Conservation (phyloP, 2,329 filamentous ascomycete genomes). For the Teratosphaeria destructans region DNA sequence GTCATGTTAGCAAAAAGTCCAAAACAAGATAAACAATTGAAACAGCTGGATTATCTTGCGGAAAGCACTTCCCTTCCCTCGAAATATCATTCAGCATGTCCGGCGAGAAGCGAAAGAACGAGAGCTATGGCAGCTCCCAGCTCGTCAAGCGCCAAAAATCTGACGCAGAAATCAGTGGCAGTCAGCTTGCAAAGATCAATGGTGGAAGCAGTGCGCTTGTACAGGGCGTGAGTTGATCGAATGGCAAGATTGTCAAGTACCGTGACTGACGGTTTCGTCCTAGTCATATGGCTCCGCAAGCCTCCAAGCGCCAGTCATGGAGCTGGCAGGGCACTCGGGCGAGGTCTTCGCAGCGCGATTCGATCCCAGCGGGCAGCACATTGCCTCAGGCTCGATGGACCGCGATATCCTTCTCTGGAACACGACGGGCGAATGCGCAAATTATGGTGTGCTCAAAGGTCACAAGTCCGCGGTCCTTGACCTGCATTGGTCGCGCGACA, state of each 20-base stretch:
- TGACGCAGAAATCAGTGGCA: constrained; percentile 44
- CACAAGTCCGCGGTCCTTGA: constrained; percentile 88
- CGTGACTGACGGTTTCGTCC: constrained; percentile 5
- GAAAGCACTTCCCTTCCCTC: not conserved
- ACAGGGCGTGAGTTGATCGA: constrained; percentile 49
- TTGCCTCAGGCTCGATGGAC: constrained; percentile 94
- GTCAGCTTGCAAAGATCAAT: constrained; percentile 48
- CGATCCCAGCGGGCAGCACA: constrained; percentile 74
- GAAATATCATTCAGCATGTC: constrained; percentile 53
- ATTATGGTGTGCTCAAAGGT: constrained; percentile 79
- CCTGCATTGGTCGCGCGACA: constrained; percentile 93
- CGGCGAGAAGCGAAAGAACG: constrained; percentile 82
- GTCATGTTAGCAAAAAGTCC: not conserved
- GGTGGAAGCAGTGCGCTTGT: constrained; percentile 48
- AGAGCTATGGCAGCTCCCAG: constrained; percentile 68
- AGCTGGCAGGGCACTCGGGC: constrained; percentile 64
- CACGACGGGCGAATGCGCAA: constrained; percentile 85
- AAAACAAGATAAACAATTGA: not conserved
- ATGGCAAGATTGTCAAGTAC: constrained; percentile 22
- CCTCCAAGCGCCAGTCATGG: constrained; percentile 86
- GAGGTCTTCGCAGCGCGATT: constrained; percentile 90
- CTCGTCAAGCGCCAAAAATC: constrained; percentile 84
- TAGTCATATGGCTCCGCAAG: constrained; percentile 71
- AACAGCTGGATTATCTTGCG: not conserved
- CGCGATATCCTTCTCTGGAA: constrained; percentile 89